These are phyloP conservation scores for Sordariomycetes sp. DNA, from an alignment of 2,329 filamentous ascomycete species.

Conservation along the genomic window DNA sequence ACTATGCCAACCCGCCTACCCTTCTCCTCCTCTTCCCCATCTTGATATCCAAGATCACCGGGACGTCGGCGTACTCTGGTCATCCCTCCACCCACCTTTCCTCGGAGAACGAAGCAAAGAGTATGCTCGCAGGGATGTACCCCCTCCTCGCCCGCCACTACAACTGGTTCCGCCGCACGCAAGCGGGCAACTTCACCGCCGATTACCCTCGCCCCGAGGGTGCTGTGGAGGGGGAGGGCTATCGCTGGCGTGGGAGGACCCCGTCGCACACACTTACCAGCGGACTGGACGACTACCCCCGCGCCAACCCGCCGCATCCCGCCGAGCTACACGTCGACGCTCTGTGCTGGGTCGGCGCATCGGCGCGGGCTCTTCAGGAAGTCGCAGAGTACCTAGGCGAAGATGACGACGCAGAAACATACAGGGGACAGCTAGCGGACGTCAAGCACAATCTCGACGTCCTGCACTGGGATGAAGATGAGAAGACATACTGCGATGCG, in stretches of 20 bases:
- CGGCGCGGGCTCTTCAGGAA: constrained; percentile 72
- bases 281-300: constrained; percentile 91
- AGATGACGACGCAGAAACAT: constrained; percentile 61
- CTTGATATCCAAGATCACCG: constrained; percentile 67
- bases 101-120: neutral
- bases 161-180: constrained; percentile 88
- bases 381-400: constrained; percentile 67
- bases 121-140: constrained; percentile 40
- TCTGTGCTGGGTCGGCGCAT: constrained; percentile 92
- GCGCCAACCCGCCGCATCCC: constrained; percentile 84
- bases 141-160: constrained; percentile 85
- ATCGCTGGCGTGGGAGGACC: constrained; percentile 87
- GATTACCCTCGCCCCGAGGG: constrained; percentile 67
- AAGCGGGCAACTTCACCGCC: constrained; percentile 75
- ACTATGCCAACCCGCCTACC: constrained; percentile 94
- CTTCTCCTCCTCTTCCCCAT: constrained; percentile 79
- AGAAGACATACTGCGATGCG: constrained; percentile 82
- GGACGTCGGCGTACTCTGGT: constrained; percentile 51
- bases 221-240: constrained; percentile 80
- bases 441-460: constrained; percentile 82
- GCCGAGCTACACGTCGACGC: constrained; percentile 92
- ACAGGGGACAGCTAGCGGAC: constrained; percentile 57
- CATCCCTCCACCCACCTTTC: constrained; percentile 45
- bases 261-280: constrained; percentile 80
- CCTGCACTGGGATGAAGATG: constrained; percentile 77